Percentiles rank a stretch among this genome's conserved stretches.
These are phyloP conservation scores for Puccinellia tenuiflora DNA, from an alignment of 176 grass and related monocot species.

Conservation along the genomic window DNA sequence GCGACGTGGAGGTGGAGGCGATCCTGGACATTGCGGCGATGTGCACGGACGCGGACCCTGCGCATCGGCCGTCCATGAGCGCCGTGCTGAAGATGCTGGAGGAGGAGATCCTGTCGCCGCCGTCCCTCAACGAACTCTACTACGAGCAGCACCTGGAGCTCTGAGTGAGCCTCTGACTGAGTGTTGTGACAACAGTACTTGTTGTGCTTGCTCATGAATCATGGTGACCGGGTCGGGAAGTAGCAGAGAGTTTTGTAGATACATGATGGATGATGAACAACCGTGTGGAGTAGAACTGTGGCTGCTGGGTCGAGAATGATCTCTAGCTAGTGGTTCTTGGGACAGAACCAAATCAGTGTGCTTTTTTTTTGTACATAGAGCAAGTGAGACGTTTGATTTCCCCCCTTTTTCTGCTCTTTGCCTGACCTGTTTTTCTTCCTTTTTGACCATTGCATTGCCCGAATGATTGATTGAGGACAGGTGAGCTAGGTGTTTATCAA, in stretches of 20 bases:
- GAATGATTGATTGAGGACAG: no score
- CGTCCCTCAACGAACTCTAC: slow-evolving; percentile 66
- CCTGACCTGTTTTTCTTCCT: background rate
- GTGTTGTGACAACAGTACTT: background rate
- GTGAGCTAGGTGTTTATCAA: no score
- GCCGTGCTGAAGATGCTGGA: slow-evolving; percentile 89
- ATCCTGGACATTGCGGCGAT: slow-evolving; percentile 91
- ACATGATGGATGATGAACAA: background rate
- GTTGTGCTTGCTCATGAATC: background rate
- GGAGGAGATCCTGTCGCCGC: slow-evolving; percentile 89
- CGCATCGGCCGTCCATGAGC: slow-evolving; percentile 68
- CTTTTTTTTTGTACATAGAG: slow-evolving; percentile 28
- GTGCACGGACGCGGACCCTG: slow-evolving; percentile 75
- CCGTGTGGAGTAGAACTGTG: slow-evolving; percentile 27
- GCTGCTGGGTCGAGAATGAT: background rate
- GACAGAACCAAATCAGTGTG: background rate
- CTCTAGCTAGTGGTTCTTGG: slow-evolving; percentile 27
- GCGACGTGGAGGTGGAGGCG: slow-evolving; percentile 70
- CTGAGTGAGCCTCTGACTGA: slow-evolving; percentile 33
- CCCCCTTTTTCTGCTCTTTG: no score
- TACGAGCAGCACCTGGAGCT: slow-evolving; percentile 75
- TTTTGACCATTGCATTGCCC: background rate
- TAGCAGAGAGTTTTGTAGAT: slow-evolving; percentile 31
- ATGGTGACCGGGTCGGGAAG: background rate
- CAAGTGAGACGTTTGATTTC: background rate